Percentiles rank a stretch among this genome's conserved stretches.
Conservation (phyloP, 495 filamentous ascomycete genomes). For the Penicillium egyptiacum region DNA sequence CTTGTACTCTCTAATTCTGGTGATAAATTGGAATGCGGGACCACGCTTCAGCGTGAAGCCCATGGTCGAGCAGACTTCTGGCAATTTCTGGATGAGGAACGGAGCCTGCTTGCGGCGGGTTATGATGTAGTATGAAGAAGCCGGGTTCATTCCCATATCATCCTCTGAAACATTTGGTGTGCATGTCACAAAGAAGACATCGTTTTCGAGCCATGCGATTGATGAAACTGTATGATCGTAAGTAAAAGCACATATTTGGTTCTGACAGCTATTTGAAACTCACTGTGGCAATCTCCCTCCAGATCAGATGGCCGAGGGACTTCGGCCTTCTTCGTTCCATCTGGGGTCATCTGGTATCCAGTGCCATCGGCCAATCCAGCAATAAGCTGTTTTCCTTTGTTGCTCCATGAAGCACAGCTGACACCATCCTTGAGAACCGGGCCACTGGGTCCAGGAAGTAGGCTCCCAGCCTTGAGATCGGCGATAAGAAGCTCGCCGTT, state of each 20-base stretch:
- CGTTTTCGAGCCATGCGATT: conserved; percentile 83
- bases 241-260: background rate
- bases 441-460: conserved; percentile 62
- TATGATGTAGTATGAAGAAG: conserved; percentile 73
- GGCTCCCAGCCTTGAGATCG: conserved; percentile 66
- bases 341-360: conserved; percentile 77
- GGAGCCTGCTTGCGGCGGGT: conserved; percentile 56
- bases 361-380: conserved; percentile 84
- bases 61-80: conserved; percentile 69
- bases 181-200: conserved; percentile 78
- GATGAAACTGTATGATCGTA: conserved; percentile 65
- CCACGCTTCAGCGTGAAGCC: conserved; percentile 53
- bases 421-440: conserved; percentile 69
- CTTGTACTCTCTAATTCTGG: conserved; percentile 72
- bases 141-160: conserved; percentile 48
- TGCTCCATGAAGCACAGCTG: conserved; percentile 88
- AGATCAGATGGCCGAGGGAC: conserved; percentile 76
- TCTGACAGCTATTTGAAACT: conserved; percentile 8
- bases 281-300: conserved; percentile 66
- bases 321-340: conserved; percentile 69
- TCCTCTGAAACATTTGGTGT: conserved; percentile 60
- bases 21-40: conserved; percentile 72
- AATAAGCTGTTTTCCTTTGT: conserved; percentile 86
- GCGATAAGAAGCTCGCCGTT: conserved; percentile 82
- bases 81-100: conserved; percentile 70